These are phyloP conservation scores for Colletotrichum destructivum DNA, from an alignment of 2,329 filamentous ascomycete genomes.

Conservation along the genomic window DNA sequence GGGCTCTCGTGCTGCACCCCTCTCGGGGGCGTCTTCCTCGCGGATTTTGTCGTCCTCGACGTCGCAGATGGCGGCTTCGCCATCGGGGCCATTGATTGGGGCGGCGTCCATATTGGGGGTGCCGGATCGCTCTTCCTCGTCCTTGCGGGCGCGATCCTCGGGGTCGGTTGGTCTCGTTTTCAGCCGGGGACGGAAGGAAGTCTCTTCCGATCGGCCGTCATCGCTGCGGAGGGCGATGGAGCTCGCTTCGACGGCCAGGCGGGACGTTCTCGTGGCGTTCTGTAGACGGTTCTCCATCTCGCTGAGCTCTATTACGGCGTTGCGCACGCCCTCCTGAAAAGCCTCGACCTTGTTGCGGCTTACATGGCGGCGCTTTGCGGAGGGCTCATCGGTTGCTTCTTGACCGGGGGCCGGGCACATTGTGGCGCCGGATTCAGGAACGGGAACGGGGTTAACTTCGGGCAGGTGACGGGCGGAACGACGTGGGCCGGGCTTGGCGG, in stretches of 20 bases:
- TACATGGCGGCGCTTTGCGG: conserved; percentile 34
- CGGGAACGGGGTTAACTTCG: conserved; percentile 34
- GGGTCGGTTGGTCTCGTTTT: conserved; percentile 7
- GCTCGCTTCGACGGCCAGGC: conserved; percentile 62
- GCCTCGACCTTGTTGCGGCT: conserved; percentile 21
- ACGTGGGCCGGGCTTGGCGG: conserved; percentile 18
- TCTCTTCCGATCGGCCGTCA: background rate
- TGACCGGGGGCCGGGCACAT: conserved; percentile 19
- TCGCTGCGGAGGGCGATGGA: conserved; percentile 44
- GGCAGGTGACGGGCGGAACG: conserved; percentile 36
- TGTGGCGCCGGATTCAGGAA: conserved; percentile 27
- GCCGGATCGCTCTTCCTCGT: conserved; percentile 29
- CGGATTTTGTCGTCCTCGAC: conserved; percentile 36
- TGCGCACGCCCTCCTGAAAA: conserved; percentile 52
- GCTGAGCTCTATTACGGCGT: conserved; percentile 61
- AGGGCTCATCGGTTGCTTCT: background rate
- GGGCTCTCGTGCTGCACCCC: conserved; percentile 71
- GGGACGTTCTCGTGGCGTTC: conserved; percentile 61
- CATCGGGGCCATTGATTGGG: conserved; percentile 45
- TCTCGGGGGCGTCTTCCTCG: conserved; percentile 48
- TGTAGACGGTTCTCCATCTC: conserved; percentile 66
- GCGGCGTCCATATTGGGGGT: conserved; percentile 42
- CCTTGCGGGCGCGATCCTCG: conserved; percentile 26
- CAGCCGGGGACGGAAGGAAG: background rate
- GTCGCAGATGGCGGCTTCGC: conserved; percentile 45